Conservation (phyloP, 1,139 yeast species). For the Suhomyces chickasaworum region DNA sequence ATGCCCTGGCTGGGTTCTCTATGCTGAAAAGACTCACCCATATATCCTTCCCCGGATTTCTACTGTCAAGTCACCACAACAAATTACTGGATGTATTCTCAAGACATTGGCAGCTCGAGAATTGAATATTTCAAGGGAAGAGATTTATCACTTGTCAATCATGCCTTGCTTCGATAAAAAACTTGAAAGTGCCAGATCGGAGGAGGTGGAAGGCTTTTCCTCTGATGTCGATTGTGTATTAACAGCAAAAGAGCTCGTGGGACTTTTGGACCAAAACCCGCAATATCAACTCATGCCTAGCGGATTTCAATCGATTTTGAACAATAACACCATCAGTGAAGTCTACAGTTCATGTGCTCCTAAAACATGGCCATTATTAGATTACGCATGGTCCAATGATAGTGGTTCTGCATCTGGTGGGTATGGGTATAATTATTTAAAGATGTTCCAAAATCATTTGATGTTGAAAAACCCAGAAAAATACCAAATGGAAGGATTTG, state of each 20-base stretch:
- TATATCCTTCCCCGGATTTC: slow-evolving; percentile 65
- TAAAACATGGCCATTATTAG: slow-evolving; percentile 55
- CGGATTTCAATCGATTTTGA: background rate
- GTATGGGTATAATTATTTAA: slow-evolving; percentile 65
- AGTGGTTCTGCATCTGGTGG: slow-evolving; percentile 91
- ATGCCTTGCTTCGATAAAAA: slow-evolving; percentile 99
- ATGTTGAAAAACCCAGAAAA: slow-evolving; percentile 19
- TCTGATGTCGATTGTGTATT: slow-evolving; percentile 91
- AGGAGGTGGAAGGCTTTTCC: slow-evolving; percentile 34
- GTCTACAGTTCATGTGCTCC: slow-evolving; percentile 50
- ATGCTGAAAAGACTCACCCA: slow-evolving; percentile 95
- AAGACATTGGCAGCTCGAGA: slow-evolving; percentile 57
- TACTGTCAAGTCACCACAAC: slow-evolving; percentile 86
- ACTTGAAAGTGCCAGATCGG: slow-evolving; percentile 89
- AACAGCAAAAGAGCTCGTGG: slow-evolving; percentile 84
- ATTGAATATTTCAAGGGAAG: slow-evolving; percentile 30
- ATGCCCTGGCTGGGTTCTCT: slow-evolving; percentile 97
- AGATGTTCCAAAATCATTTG: slow-evolving; percentile 36
- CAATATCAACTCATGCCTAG: slow-evolving; percentile 28
- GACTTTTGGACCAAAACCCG: slow-evolving; percentile 57
- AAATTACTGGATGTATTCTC: slow-evolving; percentile 79
- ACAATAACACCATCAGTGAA: slow-evolving; percentile 15
- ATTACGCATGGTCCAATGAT: slow-evolving; percentile 70
- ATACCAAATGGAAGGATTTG: slow-evolving; percentile 19
- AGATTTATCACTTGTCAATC: slow-evolving; percentile 75